A percentile compares a stretch with the other conserved stretches of the same genome.
phyloP scores from a whole-genome alignment of 139 green algal genomes.

The Chlorella vulgaris region DNA sequence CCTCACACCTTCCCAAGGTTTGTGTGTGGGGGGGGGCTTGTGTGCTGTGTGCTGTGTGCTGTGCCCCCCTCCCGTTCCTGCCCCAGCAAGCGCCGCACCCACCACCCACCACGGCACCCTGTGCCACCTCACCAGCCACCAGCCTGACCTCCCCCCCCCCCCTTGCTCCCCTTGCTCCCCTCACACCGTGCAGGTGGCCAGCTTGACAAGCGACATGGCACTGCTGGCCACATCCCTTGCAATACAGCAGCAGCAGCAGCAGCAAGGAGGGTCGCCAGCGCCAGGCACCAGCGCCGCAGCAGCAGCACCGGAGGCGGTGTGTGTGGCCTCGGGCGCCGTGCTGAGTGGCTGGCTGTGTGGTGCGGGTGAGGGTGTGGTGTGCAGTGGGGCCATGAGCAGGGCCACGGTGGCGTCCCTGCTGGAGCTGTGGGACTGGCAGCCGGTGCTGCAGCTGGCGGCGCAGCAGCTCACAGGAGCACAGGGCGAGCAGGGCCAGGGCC shows the following conservation, averaged over 20 bases:
- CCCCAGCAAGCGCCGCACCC: background rate
- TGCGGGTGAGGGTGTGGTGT: background rate
- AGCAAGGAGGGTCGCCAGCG: background rate
- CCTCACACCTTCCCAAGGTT: constrained; percentile 29
- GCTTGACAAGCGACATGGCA: constrained; percentile 29
- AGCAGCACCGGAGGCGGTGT: background rate
- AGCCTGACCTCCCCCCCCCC: background rate
- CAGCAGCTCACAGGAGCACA: background rate
- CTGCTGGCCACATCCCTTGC: constrained; percentile 16
- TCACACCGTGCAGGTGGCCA: constrained; percentile 10
- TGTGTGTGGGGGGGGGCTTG: background rate
- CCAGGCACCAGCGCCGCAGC: background rate
- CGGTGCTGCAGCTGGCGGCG: background rate
- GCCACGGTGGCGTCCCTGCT: background rate
- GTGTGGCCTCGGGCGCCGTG: background rate
- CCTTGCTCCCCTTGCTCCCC: background rate
- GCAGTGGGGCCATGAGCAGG: background rate
- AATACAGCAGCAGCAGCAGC: background rate
- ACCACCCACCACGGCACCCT: background rate
- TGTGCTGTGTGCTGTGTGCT: background rate
- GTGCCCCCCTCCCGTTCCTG: background rate
- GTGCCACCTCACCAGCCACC: background rate
- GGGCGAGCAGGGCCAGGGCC: background rate
- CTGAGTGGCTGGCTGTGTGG: constrained; percentile 12
- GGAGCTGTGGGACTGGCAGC: constrained; percentile 24